Evolutionary conservation across 306 rosid species (phyloP), one percentile per base, ranked within the genome.

Genomic region (Lathyrus sativus): DNA sequence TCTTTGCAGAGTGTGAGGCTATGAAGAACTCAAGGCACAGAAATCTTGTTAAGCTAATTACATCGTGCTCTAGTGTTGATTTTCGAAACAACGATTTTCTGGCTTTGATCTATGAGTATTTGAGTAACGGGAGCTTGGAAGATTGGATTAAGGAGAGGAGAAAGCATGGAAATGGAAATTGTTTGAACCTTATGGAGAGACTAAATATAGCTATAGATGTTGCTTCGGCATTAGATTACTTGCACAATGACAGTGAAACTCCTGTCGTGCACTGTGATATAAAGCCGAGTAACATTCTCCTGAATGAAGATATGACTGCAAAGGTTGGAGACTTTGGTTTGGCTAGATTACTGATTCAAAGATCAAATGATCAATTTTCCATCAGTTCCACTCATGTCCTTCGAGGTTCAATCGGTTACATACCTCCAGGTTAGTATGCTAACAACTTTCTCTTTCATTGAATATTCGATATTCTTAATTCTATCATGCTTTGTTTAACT

Each of bases 291-390:
- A 90, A 90, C 69, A 79, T 90, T 80, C 89, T 90, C 12, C 48
- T 90, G 61, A 80, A 76, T 72, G 78, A 67, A 64, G 86, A 82
- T 7, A 74, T 91, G 87, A 85, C 73, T 7, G 96, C 96, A 26
- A 88, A 86, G 74, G 72, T 88, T 29, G 97, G 92, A 12, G 96
- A 91, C 68, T 91, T 91, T 31, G 96, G 97, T 48, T 65, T 91
- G 59, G 91, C 97, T 6, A 84, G 78, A 51, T 18, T 83, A 65
- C 68, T 88, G 62, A 65, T 85, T 49, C 88, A 79, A 69, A 79
- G 77, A 35, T 33, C 79, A 41, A 62, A 17, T 33, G 24, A 35
- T 51, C 82, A 79, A 60, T 74, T 62, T 51, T 79, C 83, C 37
- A 60, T 85, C 5, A 81, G 87, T 80, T 83, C 87, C 26, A 74